phyloP scores from a whole-genome alignment of 2,329 filamentous ascomycete genomes.

The Pseudogymnoascus sp. region DNA sequence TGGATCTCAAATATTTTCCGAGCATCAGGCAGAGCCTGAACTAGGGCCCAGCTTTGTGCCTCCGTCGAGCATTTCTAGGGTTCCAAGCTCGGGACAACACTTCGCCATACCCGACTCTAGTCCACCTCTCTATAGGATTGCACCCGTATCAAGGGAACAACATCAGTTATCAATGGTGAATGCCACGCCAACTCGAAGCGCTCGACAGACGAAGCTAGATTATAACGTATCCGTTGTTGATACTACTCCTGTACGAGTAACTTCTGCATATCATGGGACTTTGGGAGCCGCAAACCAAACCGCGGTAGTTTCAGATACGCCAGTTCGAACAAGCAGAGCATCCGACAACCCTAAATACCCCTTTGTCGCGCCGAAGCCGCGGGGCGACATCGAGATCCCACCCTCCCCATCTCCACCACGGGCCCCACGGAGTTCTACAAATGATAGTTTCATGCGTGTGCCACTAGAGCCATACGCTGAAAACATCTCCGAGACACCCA shows the following conservation, averaged over 20 bases:
- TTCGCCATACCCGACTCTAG: background rate
- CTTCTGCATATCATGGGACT: background rate
- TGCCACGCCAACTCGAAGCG: conserved; percentile 7
- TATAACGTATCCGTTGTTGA: background rate
- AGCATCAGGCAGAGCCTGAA: conserved; percentile 15
- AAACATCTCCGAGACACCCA: conserved; percentile 25
- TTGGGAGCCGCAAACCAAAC: background rate
- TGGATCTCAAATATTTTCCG: conserved; percentile 16
- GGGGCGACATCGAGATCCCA: background rate
- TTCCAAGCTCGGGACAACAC: conserved; percentile 22
- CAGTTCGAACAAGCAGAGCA: background rate
- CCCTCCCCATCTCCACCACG: background rate
- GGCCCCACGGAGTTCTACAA: background rate
- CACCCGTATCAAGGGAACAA: background rate
- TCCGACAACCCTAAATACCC: background rate
- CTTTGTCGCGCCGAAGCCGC: background rate
- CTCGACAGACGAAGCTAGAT: background rate
- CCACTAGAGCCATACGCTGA: background rate
- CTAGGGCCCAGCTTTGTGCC: conserved; percentile 17
- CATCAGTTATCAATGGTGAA: conserved; percentile 16
- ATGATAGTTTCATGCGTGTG: conserved; percentile 6
- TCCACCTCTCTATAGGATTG: background rate
- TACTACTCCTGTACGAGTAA: background rate
- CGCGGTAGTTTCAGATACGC: background rate
- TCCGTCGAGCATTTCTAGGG: conserved; percentile 22